These are phyloP conservation scores for Colletotrichum shisoi DNA, from an alignment of 2,329 filamentous ascomycete species.

Conservation along the genomic window DNA sequence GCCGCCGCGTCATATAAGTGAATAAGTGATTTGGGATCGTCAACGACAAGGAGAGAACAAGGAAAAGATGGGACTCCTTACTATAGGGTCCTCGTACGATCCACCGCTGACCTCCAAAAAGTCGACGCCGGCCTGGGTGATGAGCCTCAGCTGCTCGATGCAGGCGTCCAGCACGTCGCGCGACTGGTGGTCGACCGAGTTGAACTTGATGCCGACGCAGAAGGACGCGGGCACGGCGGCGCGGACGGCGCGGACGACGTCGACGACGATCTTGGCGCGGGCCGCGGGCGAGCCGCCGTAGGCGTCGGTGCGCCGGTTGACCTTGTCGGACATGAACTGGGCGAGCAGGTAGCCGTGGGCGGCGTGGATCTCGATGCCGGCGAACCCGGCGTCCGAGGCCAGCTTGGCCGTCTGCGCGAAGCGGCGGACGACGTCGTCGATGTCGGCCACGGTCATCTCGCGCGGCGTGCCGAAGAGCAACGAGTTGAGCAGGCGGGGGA, in stretches of 20 bases:
- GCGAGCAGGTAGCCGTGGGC: constrained; percentile 67
- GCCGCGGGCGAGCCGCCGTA: constrained; percentile 63
- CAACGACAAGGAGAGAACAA: too few species aligned
- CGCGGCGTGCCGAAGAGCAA: constrained; percentile 63
- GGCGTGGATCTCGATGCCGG: constrained; percentile 56
- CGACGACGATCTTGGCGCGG: constrained; percentile 59
- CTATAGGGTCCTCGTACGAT: constrained; percentile 61
- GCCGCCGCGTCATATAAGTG: constrained; percentile 37
- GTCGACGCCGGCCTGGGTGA: constrained; percentile 63
- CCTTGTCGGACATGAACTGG: constrained; percentile 61
- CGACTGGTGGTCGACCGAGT: constrained; percentile 65
- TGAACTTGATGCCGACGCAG: constrained; percentile 63
- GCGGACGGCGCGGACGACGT: constrained; percentile 57
- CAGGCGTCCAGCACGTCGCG: constrained; percentile 58
- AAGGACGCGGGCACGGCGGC: constrained; percentile 52
- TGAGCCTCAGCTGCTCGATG: constrained; percentile 64
- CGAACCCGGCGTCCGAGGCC: constrained; percentile 55
- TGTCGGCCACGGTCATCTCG: constrained; percentile 64
- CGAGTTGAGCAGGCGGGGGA: constrained; percentile 46
- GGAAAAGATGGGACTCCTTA: constrained; percentile 43
- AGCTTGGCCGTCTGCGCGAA: constrained; percentile 64
- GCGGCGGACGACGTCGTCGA: constrained; percentile 59
- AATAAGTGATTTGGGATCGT: not conserved
- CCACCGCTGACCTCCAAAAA: constrained; percentile 75
- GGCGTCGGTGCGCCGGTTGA: constrained; percentile 61